Percentiles rank a stretch among this genome's conserved stretches.
Evolutionary conservation across 306 rosid species (phyloP).

Genomic region (Acacia crassicarpa): DNA sequence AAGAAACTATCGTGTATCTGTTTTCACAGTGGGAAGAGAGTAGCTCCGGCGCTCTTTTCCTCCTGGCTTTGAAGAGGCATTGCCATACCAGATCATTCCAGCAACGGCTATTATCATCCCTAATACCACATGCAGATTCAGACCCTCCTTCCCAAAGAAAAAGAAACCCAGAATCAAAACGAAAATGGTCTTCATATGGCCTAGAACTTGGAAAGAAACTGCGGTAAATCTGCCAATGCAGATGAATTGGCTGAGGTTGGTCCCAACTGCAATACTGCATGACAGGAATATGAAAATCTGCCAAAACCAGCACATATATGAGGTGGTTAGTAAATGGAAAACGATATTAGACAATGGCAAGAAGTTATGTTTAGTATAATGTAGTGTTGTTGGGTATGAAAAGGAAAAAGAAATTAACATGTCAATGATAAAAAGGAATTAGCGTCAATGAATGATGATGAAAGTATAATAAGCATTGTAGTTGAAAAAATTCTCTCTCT

Average conservation of each 20-base stretch:
- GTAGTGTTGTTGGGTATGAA: not conserved
- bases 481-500: not conserved
- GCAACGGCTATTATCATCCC: slow-evolving; percentile 74
- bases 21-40: slow-evolving; percentile 55
- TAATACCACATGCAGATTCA: slow-evolving; percentile 63
- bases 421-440: not conserved
- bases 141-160: slow-evolving; percentile 71
- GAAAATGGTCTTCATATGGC: slow-evolving; percentile 78
- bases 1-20: slow-evolving; percentile 46
- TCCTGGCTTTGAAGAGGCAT: slow-evolving; percentile 79
- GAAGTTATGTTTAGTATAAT: not conserved
- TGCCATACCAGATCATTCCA: slow-evolving; percentile 80
- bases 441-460: not conserved
- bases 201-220: slow-evolving; percentile 74
- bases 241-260: slow-evolving; percentile 77
- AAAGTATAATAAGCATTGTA: not conserved
- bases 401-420: not conserved
- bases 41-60: slow-evolving; percentile 69
- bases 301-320: slow-evolving; percentile 16
- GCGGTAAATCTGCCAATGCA: slow-evolving; percentile 82
- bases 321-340: slow-evolving; percentile 9
- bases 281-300: slow-evolving; percentile 64
- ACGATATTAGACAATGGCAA: not conserved
- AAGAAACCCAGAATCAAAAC: slow-evolving; percentile 71
- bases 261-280: slow-evolving; percentile 72